These are phyloP conservation scores for Chlorella sp. DNA, from an alignment of 139 green algal species.

Conservation along the genomic window DNA sequence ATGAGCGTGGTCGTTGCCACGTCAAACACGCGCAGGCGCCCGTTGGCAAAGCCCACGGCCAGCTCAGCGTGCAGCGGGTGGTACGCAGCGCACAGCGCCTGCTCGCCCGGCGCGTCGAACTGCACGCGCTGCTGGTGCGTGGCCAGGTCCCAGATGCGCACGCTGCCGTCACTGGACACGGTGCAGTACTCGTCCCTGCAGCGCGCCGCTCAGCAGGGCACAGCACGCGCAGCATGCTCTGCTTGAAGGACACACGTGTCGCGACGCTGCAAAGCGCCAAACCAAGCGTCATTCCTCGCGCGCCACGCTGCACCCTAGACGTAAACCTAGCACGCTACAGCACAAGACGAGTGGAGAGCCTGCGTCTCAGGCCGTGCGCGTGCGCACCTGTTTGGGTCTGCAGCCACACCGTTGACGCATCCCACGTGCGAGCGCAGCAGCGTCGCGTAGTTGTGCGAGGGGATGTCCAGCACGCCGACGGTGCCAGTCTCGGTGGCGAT, in stretches of 20 bases:
- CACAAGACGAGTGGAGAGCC: no score
- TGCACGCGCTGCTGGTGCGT: constrained; percentile 57
- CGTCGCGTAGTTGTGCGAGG: constrained; percentile 52
- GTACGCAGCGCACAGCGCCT: constrained; percentile 38
- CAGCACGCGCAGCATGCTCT: not conserved
- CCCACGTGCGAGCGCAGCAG: constrained; percentile 67
- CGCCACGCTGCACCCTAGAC: no score
- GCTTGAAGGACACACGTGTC: no score
- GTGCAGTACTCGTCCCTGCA: constrained; percentile 48
- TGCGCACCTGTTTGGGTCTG: constrained; percentile 44
- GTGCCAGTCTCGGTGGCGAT: constrained; percentile 61
- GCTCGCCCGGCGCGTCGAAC: constrained; percentile 47
- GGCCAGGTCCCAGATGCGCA: constrained; percentile 49
- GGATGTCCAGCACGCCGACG: constrained; percentile 66
- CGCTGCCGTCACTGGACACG: constrained; percentile 54
- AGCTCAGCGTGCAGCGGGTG: constrained; percentile 52
- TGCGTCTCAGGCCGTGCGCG: no score
- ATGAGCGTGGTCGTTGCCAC: constrained; percentile 52
- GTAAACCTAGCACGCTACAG: no score
- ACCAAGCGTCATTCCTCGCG: no score
- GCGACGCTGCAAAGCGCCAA: no score
- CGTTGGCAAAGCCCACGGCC: constrained; percentile 55
- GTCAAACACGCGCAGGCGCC: constrained; percentile 63
- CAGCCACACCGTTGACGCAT: constrained; percentile 42
- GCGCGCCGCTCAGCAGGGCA: not conserved